These are phyloP conservation scores for Metschnikowia henanensis DNA, from an alignment of 805 yeast species.

Conservation along the genomic window DNA sequence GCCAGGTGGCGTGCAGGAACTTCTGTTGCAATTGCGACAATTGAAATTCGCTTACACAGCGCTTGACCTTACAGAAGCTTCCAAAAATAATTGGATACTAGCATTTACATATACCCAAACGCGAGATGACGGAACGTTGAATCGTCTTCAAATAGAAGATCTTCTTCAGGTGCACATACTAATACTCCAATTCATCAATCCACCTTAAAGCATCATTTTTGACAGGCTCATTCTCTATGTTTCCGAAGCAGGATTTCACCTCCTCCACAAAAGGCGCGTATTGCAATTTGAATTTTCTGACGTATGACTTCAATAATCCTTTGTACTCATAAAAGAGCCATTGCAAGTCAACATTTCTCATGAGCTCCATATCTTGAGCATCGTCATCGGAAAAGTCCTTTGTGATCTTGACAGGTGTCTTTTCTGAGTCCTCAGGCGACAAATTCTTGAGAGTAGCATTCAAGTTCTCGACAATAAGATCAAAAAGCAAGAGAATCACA, in stretches of 20 bases:
- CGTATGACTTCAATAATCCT: conserved; percentile 41
- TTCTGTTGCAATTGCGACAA: neutral
- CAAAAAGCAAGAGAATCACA: conserved; percentile 23
- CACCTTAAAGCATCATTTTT: conserved; percentile 17
- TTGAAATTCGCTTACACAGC: no score
- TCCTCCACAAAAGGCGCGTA: conserved; percentile 16
- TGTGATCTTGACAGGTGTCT: conserved; percentile 24
- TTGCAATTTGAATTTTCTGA: conserved; percentile 27
- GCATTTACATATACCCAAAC: no score
- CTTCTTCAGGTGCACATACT: neutral
- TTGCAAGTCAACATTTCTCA: conserved; percentile 32
- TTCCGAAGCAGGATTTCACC: conserved; percentile 9
- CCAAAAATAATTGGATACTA: no score
- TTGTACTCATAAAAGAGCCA: conserved; percentile 45
- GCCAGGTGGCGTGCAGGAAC: conserved; percentile 1
- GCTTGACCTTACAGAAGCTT: no score
- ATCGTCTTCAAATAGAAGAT: no score
- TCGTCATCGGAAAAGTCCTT: conserved; percentile 30
- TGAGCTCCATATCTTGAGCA: conserved; percentile 22
- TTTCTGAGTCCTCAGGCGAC: conserved; percentile 19
- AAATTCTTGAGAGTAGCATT: conserved; percentile 24
- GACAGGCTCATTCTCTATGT: conserved; percentile 18
- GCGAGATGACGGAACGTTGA: no score
- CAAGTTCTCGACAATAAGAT: conserved; percentile 30
- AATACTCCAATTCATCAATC: conserved; percentile 19